Evolutionary conservation across 305 asterid species (phyloP), one percentile per base, ranked within the genome.

Genomic region (Striga hermonthica): DNA sequence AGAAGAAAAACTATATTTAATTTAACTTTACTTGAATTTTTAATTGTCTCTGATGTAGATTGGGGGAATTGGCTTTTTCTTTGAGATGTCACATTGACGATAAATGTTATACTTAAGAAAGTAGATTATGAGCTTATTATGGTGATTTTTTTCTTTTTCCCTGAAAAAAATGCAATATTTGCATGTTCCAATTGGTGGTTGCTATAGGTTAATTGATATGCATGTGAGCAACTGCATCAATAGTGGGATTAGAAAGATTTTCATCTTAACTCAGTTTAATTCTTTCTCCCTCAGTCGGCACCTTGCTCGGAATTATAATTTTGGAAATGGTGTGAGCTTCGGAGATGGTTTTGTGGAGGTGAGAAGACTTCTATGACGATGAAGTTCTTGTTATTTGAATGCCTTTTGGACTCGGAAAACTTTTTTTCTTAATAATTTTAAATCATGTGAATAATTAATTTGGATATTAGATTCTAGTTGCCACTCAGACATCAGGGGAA

Each of bases 261-360:
- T 90, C 83, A 84, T 93, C 16, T 67, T 93, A 67, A 93, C 97
- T 35, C 99, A 93, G 81, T 93, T 83, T 80, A 93, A 93, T 67
- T 93, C 99, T 0, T 88, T 88, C 72, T 93, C 99, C 35, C 96
- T 93, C 56, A 93, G 90, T 66, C 89, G 95, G n/a, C 99, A 93
- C 82, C 88, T 93, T 63, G 92, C 99, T 67, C 79, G 90, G 50
- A 79, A 92, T 0, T 93, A 90, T 62, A 86, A 81, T 80, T 81
- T 93, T 49, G 97, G 97, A 48, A 86, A 84, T 56, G 97, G 96
- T 7, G 76, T 88, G 57, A 87, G 67, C 74, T 90, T 90, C n/a
- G 99, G 95, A 16, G 95, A 93, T 80, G 97, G 96, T 16, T 90
- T 88, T 67, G 99, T 93, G 65, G 99, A 93, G 99, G 99, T 90